phyloP scores from a whole-genome alignment of 139 green algal species.

The Closterium sp. region DNA sequence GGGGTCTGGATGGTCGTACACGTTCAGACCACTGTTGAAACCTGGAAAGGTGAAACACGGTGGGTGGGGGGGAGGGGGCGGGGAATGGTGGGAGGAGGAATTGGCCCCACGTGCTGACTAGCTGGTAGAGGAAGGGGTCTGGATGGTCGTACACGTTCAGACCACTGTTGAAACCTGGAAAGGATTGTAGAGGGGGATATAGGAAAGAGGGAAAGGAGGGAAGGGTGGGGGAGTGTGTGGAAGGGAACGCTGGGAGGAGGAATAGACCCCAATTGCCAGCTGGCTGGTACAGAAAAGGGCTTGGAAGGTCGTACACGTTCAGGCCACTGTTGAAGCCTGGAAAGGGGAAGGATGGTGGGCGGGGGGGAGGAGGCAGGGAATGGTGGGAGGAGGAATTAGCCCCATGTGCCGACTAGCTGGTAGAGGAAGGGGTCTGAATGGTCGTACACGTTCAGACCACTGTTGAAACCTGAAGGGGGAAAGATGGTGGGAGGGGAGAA shows the following conservation, averaged over 20 bases:
- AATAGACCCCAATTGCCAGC: constrained; percentile 1
- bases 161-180: not conserved
- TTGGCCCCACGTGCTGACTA: constrained; percentile 18
- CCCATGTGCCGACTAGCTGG: not conserved
- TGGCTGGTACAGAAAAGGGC: constrained; percentile 35
- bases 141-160: too few relatives aligned
- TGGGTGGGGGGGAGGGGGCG: too few relatives aligned
- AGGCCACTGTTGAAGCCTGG: not conserved
- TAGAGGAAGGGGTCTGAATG: not conserved
- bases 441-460: not conserved
- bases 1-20: too few relatives aligned
- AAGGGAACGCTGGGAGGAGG: not conserved
- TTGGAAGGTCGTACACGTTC: not conserved
- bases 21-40: too few relatives aligned
- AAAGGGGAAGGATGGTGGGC: not conserved
- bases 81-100: constrained; percentile 15
- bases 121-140: constrained; percentile 20
- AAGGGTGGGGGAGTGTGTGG: too few relatives aligned
- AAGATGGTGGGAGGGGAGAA: not conserved
- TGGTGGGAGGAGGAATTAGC: too few relatives aligned
- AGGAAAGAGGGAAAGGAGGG: too few relatives aligned
- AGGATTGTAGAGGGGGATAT: too few relatives aligned
- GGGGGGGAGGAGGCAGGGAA: not conserved
- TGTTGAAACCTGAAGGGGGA: not conserved
- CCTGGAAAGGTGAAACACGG: too few relatives aligned